A percentile compares a stretch with the other conserved stretches of the same genome.
Conservation (phyloP, 305 asterid genomes). For the Fraxinus nigra region DNA sequence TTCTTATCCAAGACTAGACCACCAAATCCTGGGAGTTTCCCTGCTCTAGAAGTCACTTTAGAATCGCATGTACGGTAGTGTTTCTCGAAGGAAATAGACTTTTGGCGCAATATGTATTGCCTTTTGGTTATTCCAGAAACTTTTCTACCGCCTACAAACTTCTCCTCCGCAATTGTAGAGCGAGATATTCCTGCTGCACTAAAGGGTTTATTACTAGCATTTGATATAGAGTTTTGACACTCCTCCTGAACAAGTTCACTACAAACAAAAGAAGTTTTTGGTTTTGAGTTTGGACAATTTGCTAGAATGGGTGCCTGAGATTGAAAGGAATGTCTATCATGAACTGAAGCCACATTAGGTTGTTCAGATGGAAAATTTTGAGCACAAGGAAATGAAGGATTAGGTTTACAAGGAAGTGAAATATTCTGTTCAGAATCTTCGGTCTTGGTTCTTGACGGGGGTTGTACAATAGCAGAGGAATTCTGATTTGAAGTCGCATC, state of each 20-base stretch:
- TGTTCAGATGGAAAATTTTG: conserved; percentile 38
- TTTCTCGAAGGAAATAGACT: conserved; percentile 72
- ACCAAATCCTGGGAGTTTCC: conserved; percentile 62
- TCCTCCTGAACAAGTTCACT: conserved; percentile 44
- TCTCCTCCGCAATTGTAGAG: conserved; percentile 50
- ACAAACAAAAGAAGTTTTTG: conserved; percentile 33
- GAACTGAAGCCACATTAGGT: conserved; percentile 30
- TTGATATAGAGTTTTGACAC: conserved; percentile 34
- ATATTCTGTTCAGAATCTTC: conserved; percentile 38
- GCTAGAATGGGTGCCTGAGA: conserved; percentile 40
- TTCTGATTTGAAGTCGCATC: conserved; percentile 35
- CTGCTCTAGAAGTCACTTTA: conserved; percentile 60
- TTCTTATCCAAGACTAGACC: conserved; percentile 82
- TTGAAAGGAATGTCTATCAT: conserved; percentile 41
- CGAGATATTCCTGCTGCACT: conserved; percentile 51
- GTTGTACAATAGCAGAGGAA: conserved; percentile 35
- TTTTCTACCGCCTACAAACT: conserved; percentile 65
- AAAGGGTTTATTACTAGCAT: conserved; percentile 49
- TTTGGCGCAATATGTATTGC: conserved; percentile 73
- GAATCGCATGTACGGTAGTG: conserved; percentile 65
- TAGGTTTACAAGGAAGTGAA: conserved; percentile 41
- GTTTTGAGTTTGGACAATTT: conserved; percentile 35
- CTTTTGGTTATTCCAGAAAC: conserved; percentile 70
- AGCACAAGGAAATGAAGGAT: conserved; percentile 38
- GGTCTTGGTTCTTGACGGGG: conserved; percentile 36